Evolutionary conservation across 352 stramenopile genomes (phyloP).

Genomic region (Elongisporangium anandrum): DNA sequence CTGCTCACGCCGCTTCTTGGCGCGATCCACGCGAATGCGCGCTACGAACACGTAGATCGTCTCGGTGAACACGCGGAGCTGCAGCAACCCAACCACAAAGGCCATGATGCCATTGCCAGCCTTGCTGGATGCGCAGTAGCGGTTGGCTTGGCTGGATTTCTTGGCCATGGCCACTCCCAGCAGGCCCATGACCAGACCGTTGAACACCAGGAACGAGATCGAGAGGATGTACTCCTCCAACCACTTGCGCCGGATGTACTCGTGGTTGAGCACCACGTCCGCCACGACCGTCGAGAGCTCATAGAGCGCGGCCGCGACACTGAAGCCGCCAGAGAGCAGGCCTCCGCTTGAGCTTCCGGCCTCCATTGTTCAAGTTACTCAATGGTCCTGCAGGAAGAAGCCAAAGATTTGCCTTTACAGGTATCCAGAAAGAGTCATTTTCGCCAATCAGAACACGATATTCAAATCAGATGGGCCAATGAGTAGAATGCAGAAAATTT

Average conservation of each 20-base stretch:
- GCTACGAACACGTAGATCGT: constrained; percentile 33
- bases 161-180: constrained; percentile 48
- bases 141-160: constrained; percentile 14
- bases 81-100: constrained; percentile 44
- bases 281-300: constrained; percentile 67
- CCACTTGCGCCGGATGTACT: constrained; percentile 72
- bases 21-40: constrained; percentile 2
- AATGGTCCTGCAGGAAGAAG: not conserved
- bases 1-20: constrained; percentile 5
- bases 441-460: not conserved
- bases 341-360: constrained; percentile 6
- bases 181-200: constrained; percentile 53
- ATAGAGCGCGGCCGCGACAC: constrained; percentile 42
- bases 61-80: constrained; percentile 61
- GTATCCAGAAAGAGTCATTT: not conserved
- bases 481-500: not conserved
- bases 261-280: constrained; percentile 64
- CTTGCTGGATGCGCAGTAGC: constrained; percentile 20
- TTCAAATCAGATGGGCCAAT: not conserved
- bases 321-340: constrained; percentile 25
- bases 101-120: constrained; percentile 30
- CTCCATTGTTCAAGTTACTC: not conserved
- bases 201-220: constrained; percentile 59
- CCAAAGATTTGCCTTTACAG: not conserved
- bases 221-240: constrained; percentile 71